Conservation (phyloP, 2,329 filamentous ascomycete species). For the Fusarium nisikadoi region DNA sequence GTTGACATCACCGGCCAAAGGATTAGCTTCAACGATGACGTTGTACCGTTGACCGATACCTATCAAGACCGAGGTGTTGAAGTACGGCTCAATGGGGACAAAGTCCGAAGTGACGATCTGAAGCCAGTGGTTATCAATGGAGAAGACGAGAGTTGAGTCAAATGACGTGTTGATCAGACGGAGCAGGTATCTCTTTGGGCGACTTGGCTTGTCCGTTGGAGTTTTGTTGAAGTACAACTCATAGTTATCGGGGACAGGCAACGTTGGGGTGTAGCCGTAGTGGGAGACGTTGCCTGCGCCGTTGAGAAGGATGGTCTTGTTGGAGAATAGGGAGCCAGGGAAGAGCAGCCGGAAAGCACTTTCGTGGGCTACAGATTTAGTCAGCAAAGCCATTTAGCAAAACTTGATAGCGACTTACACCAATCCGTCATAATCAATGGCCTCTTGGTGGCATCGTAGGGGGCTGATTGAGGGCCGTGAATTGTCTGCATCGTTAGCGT, state of each 20-base stretch:
- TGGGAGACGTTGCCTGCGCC: slow-evolving; percentile 27
- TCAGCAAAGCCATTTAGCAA: neutral
- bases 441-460: slow-evolving; percentile 28
- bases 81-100: slow-evolving; percentile 34
- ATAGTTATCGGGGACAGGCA: slow-evolving; percentile 12
- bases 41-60: slow-evolving; percentile 39
- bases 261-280: slow-evolving; percentile 14
- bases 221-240: slow-evolving; percentile 33
- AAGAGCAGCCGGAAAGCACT: slow-evolving; percentile 28
- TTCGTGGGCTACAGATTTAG: neutral
- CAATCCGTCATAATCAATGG: slow-evolving; percentile 34
- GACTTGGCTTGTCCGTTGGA: slow-evolving; percentile 26
- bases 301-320: slow-evolving; percentile 38
- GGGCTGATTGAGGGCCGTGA: slow-evolving; percentile 31
- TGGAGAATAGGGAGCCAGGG: neutral
- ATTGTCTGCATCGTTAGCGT: slow-evolving; percentile 20
- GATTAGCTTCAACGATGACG: slow-evolving; percentile 33
- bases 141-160: slow-evolving; percentile 37
- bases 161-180: slow-evolving; percentile 39
- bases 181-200: slow-evolving; percentile 29
- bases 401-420: slow-evolving; percentile 8
- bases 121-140: slow-evolving; percentile 40
- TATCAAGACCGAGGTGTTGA: slow-evolving; percentile 18
- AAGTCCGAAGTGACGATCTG: slow-evolving; percentile 33
- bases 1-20: slow-evolving; percentile 17